These are phyloP conservation scores for Tympanopsis confertula DNA, from an alignment of 2,329 filamentous ascomycete species.

Conservation along the genomic window DNA sequence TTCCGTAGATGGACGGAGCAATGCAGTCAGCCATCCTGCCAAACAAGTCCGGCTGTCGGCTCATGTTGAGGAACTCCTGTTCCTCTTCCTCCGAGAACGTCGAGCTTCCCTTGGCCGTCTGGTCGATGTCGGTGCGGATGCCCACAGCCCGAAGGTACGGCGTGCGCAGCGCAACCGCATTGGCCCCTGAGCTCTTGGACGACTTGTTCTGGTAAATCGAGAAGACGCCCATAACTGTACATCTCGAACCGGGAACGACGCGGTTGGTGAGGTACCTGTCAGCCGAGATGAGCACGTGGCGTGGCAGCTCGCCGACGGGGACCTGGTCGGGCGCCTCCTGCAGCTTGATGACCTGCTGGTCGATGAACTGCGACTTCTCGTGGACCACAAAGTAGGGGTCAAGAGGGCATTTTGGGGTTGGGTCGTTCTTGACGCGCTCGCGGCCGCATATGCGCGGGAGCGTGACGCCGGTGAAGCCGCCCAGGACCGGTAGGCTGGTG, in stretches of 20 bases:
- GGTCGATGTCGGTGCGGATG: constrained; percentile 80
- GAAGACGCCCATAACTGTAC: constrained; percentile 92
- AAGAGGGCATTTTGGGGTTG: constrained; percentile 67
- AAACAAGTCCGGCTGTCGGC: constrained; percentile 83
- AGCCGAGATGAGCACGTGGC: constrained; percentile 92
- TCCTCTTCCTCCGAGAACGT: constrained; percentile 91
- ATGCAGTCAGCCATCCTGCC: constrained; percentile 82
- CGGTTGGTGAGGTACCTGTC: constrained; percentile 91
- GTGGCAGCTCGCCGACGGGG: constrained; percentile 85
- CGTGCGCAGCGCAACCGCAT: constrained; percentile 86
- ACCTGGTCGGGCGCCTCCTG: constrained; percentile 97
- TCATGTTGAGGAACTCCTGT: constrained; percentile 88
- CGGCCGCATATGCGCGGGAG: constrained; percentile 70
- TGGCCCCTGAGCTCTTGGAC: constrained; percentile 53
- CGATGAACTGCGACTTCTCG: constrained; percentile 87
- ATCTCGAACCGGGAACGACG: constrained; percentile 87
- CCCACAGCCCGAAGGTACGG: constrained; percentile 89
- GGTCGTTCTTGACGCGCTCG: constrained; percentile 50
- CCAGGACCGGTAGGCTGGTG: constrained; percentile 60
- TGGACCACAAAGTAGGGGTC: constrained; percentile 95
- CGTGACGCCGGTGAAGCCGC: constrained; percentile 78
- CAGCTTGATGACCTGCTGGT: constrained; percentile 95
- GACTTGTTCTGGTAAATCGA: constrained; percentile 95
- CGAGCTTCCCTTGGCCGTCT: constrained; percentile 73
- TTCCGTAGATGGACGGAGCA: constrained; percentile 94